phyloP scores from a whole-genome alignment of 371 early-diverging fungal genomes.

The Amoeboaphelidium protococcarum region DNA sequence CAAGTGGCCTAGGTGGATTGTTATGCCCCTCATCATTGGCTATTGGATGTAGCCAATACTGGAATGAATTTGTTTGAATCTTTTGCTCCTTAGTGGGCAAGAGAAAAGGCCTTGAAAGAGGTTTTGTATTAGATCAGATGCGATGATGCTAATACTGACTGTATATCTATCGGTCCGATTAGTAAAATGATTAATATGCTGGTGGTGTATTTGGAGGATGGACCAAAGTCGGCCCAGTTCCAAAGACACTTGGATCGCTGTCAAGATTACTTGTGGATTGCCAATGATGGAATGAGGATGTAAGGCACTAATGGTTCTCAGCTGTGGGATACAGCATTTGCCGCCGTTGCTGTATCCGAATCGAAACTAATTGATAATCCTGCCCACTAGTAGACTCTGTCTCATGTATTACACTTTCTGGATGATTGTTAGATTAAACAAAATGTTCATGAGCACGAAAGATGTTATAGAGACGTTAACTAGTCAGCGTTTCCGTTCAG shows the following conservation, averaged over 20 bases:
- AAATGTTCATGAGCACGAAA: conserved; percentile 31
- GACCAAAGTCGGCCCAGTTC: conserved; percentile 50
- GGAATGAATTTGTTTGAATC: conserved; percentile 6
- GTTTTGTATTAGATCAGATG: conserved; percentile 47
- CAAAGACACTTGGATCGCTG: conserved; percentile 36
- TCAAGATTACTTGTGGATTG: conserved; percentile 53
- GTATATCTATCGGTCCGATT: conserved; percentile 62
- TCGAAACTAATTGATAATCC: conserved; percentile 34
- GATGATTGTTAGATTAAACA: conserved; percentile 53
- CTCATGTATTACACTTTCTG: conserved; percentile 44
- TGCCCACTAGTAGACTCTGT: conserved; percentile 35
- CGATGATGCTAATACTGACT: conserved; percentile 74
- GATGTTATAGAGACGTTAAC: conserved; percentile 48
- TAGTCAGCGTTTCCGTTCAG: conserved; percentile 93
- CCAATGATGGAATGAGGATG: conserved; percentile 72
- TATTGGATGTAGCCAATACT: conserved; percentile 45
- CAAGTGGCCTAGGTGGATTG: conserved; percentile 55
- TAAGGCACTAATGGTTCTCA: conserved; percentile 94
- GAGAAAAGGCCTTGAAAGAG: conserved; percentile 38
- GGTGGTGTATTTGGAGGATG: conserved; percentile 49
- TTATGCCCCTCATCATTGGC: conserved; percentile 50
- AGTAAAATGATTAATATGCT: conserved; percentile 80
- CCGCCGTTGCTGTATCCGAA: conserved; percentile 49
- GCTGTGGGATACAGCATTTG: conserved; percentile 82
- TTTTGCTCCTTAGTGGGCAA: conserved; percentile 18